phyloP scores from a whole-genome alignment of 768 basidiomycete genomes.

The Gloeophyllum trabeum region DNA sequence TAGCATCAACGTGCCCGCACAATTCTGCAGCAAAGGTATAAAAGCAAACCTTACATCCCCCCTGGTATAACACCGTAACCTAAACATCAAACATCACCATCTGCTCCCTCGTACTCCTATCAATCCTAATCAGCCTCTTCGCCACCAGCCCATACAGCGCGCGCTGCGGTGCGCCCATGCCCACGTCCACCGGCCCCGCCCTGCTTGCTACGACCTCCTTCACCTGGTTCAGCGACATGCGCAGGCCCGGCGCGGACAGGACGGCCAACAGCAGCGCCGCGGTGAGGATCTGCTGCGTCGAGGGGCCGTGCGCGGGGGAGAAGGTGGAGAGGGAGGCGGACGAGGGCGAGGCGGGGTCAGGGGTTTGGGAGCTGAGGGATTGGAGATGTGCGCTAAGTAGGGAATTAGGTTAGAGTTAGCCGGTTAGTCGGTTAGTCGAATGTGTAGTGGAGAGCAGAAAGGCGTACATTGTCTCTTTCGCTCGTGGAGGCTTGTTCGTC shows the following conservation, averaged over 20 bases:
- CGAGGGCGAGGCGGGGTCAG: conserved; percentile 44
- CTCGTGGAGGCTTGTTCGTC: conserved; percentile 31
- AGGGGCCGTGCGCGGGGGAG: conserved; percentile 13
- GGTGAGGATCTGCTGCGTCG: conserved; percentile 53
- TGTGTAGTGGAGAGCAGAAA: conserved; percentile 1
- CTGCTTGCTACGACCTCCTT: conserved; percentile 44
- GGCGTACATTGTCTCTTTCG: conserved; percentile 54
- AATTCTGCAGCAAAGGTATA: too few species aligned
- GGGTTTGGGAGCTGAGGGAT: conserved; percentile 35
- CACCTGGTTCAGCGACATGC: conserved; percentile 49
- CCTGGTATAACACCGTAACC: conserved; percentile 1
- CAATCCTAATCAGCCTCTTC: conserved; percentile 68
- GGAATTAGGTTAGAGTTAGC: conserved; percentile 4
- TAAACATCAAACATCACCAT: conserved; percentile 60
- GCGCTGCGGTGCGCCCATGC: conserved; percentile 39
- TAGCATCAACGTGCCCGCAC: too few species aligned
- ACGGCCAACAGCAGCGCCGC: conserved; percentile 55
- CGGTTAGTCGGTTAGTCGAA: background rate
- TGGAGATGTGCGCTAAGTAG: conserved; percentile 42
- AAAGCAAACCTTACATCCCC: too few species aligned
- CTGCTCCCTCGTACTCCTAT: conserved; percentile 65
- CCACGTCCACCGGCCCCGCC: conserved; percentile 12
- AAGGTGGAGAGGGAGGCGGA: conserved; percentile 42
- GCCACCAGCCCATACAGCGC: conserved; percentile 74
- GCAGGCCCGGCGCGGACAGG: conserved; percentile 37